Base-by-base conservation (phyloP, 768 basidiomycete genomes). In the Termitomyces sp. region DNA sequence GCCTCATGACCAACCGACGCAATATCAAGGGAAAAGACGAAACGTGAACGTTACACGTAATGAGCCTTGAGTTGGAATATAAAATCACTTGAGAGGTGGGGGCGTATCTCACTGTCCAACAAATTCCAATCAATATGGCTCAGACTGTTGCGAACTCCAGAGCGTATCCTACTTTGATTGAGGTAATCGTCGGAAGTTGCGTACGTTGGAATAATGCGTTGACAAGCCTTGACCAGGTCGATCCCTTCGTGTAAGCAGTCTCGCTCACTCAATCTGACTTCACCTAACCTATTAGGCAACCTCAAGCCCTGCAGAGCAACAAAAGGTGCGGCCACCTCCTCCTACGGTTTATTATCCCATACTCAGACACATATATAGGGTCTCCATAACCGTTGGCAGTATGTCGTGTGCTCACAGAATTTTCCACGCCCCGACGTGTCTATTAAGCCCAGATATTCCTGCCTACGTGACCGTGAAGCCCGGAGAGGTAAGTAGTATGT, bases 311-410 rank as follows among this genome's bases (percentile, higher is more conserved):
- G 70, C 76, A 69, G 84, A 72, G 72, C 76, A 85, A 57, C 88
- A 90, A 68, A 85, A 84, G 76, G 88, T 50, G 16, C 1, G 22
- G 24, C 14, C 8, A 26, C 22, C n/a, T n/a, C n/a, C n/a, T n/a
- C n/a, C n/a, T 37, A 13, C 10, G n/a, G n/a, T 26, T 27, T 30
- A 12, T 39, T 13, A 39, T 26, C 18, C 2, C 3, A 30, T 27
- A 52, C 13, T 30, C 26, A 20, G 12, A 27, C 1, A 27, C 42
- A 14, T 30, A 33, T 59, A 0, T 53, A 87, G 85, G 83, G 84
- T 27, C 64, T 88, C 13, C 87, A 88, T 63, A 88, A 88, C 66
- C 84, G 87, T 46, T 88, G 87, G 87, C 87, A 88, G 86, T 88
- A 71, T 68, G 87, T 74, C 34, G 6, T 20, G 12, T 40, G 26